Evolutionary conservation across 768 basidiomycete genomes (phyloP).

Genomic region (Amanita brunnescens): DNA sequence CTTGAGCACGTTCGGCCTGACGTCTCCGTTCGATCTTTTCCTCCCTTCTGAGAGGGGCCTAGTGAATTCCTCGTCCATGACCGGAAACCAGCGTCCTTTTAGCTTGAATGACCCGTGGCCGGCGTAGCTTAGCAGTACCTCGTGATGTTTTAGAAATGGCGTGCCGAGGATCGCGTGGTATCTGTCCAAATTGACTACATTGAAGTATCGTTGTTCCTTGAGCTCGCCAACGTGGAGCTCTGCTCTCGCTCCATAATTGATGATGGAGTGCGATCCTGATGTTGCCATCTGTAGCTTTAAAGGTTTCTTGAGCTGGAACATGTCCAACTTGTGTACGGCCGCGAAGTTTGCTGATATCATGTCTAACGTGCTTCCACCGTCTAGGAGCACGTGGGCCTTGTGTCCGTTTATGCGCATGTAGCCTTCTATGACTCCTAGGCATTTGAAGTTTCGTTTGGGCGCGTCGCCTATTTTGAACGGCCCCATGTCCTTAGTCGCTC

Average conservation of each 20-base stretch:
- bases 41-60: not conserved
- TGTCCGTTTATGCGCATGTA: not conserved
- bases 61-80: not conserved
- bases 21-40: not conserved
- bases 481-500: not conserved
- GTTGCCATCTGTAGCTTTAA: not conserved
- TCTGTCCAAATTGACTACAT: not conserved
- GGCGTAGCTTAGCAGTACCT: not conserved
- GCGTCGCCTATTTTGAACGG: not conserved
- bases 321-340: not conserved
- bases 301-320: not conserved
- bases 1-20: not conserved
- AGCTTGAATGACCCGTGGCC: not conserved
- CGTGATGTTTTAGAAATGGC: not conserved
- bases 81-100: not conserved
- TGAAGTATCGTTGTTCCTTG: not conserved
- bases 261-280: not conserved
- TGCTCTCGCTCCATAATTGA: not conserved
- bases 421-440: not conserved
- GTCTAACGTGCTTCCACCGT: not conserved
- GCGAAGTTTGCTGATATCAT: constrained; percentile 1
- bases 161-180: not conserved
- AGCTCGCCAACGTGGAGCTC: not conserved
- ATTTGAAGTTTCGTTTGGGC: not conserved
- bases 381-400: not conserved